Evolutionary conservation across 352 stramenopile genomes (phyloP).

Genomic region (Thraustotheca clavata): DNA sequence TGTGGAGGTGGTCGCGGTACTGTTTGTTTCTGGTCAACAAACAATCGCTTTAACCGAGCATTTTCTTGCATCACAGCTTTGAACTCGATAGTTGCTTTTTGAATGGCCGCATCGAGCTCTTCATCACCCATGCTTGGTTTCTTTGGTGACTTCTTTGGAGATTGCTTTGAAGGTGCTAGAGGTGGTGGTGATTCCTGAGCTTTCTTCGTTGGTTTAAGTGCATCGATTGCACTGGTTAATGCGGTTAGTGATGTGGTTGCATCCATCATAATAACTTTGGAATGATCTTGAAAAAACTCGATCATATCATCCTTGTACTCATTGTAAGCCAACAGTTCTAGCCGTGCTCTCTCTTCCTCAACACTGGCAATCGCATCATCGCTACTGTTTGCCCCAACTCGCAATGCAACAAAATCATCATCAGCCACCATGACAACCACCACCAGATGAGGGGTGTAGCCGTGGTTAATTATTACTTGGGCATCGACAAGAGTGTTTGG

Average conservation of each 20-base stretch:
- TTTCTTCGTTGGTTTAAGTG: background rate
- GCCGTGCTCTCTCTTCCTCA: conserved; percentile 67
- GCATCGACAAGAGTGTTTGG: conserved; percentile 84
- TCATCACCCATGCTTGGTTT: background rate
- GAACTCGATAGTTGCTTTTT: background rate
- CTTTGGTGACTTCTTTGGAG: background rate
- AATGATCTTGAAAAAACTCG: conserved; percentile 61
- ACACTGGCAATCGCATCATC: conserved; percentile 44
- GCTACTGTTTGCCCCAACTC: conserved; percentile 83
- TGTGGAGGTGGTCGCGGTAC: background rate
- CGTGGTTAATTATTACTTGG: conserved; percentile 38
- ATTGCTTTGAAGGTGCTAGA: background rate
- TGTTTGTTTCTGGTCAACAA: background rate
- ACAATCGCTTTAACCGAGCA: conserved; percentile 2
- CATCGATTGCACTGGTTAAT: background rate
- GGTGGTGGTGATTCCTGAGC: no score
- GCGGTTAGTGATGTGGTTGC: conserved; percentile 10
- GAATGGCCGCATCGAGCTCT: conserved; percentile 23
- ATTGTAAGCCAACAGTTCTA: conserved; percentile 66
- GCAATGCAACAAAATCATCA: conserved; percentile 88
- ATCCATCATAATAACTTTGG: conserved; percentile 60
- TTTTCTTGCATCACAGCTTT: background rate
- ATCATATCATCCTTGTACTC: conserved; percentile 72
- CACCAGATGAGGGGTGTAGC: conserved; percentile 85
- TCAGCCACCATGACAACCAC: conserved; percentile 92